Evolutionary conservation across 805 yeast genomes (phyloP).

Genomic region (Candida fluviatilis): DNA sequence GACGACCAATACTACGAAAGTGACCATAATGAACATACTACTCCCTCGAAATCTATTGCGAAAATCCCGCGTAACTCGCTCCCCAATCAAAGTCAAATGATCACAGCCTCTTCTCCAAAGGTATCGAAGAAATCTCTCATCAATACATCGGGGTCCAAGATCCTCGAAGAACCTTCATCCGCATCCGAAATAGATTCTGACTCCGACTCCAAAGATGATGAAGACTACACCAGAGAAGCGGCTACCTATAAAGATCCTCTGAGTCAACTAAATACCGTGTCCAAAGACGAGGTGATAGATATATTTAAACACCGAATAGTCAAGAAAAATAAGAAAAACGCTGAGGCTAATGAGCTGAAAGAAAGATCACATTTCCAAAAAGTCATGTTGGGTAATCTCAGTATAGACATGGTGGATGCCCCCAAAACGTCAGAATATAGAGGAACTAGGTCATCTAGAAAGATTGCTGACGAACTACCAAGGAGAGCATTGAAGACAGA

Average conservation of each 20-base stretch:
- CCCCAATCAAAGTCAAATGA: neutral
- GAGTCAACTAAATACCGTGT: constrained; percentile 7
- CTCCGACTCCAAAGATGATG: constrained; percentile 3
- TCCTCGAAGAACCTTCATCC: neutral
- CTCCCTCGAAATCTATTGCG: neutral
- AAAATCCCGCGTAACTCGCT: neutral
- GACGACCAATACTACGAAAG: no score
- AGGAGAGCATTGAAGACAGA: neutral
- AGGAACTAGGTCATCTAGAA: constrained; percentile 8
- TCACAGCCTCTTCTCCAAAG: neutral
- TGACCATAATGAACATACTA: neutral
- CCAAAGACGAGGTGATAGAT: constrained; percentile 15
- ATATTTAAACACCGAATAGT: constrained; percentile 20
- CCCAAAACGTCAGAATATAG: constrained; percentile 8
- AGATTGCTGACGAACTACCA: constrained; percentile 3
- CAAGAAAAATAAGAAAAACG: neutral
- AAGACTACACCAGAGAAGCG: constrained; percentile 1
- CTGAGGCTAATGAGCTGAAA: neutral
- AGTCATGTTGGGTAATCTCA: constrained; percentile 13
- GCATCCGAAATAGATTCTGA: neutral
- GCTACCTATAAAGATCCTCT: constrained; percentile 2
- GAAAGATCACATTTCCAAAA: constrained; percentile 5
- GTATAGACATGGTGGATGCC: constrained; percentile 21
- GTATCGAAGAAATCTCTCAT: neutral
- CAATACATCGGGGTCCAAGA: neutral